These are phyloP conservation scores for Schrenkiella parvula DNA, from an alignment of 345 rosid genomes.

Conservation along the genomic window DNA sequence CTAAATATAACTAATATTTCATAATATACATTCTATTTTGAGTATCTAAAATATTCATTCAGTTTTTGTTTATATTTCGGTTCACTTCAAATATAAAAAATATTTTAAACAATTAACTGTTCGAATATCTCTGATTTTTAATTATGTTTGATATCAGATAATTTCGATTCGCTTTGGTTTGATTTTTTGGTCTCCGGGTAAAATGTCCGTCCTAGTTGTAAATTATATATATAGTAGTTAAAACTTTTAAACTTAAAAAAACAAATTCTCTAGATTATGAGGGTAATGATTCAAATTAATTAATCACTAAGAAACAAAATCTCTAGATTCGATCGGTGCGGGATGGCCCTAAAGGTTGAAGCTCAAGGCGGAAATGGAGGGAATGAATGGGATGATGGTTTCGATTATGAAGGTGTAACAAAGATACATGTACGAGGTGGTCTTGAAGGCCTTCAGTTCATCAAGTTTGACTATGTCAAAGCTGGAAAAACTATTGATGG, in stretches of 20 bases:
- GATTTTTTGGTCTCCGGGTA: too few relatives aligned
- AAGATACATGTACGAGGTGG: constrained; percentile 9
- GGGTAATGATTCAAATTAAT: background rate
- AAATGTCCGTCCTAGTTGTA: too few relatives aligned
- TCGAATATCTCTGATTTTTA: too few relatives aligned
- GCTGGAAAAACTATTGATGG: background rate
- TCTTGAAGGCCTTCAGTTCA: background rate
- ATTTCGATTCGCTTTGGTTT: too few relatives aligned
- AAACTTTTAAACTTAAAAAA: background rate
- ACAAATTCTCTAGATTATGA: too few relatives aligned
- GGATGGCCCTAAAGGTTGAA: background rate
- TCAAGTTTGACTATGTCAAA: constrained; percentile 1
- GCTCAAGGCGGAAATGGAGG: constrained; percentile 30
- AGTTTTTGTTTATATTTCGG: too few relatives aligned
- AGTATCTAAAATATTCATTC: too few relatives aligned
- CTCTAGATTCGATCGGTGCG: background rate
- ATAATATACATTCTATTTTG: too few relatives aligned
- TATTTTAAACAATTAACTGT: too few relatives aligned
- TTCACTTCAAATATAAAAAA: too few relatives aligned
- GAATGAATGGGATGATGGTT: constrained; percentile 18
- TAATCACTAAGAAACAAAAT: background rate
- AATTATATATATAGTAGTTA: background rate
- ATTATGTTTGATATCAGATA: too few relatives aligned
- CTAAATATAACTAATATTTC: too few relatives aligned
- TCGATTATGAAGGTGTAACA: background rate